Evolutionary conservation across 352 stramenopile species (phyloP).

Genomic region (Phytophthora podocarpi): DNA sequence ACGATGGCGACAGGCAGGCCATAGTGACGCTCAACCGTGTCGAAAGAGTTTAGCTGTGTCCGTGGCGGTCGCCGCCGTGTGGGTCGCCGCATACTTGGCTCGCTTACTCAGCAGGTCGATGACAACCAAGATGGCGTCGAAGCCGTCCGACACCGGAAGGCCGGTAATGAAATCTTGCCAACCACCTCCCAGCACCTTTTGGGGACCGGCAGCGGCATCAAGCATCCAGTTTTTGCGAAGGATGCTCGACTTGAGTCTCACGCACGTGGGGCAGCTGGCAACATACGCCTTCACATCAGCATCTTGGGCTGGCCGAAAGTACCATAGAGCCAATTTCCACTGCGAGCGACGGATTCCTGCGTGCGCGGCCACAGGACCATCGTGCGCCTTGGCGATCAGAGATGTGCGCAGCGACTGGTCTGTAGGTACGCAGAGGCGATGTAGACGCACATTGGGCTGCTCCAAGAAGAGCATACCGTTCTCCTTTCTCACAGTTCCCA

Average conservation of each 20-base stretch:
- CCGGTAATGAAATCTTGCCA: conserved; percentile 6
- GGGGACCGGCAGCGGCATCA: conserved; percentile 8
- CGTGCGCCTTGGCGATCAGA: background rate
- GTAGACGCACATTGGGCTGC: too few relatives aligned
- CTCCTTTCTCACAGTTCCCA: too few relatives aligned
- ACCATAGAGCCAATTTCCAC: background rate
- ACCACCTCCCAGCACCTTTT: conserved; percentile 2
- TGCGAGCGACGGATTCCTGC: conserved; percentile 2
- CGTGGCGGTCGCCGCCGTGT: background rate
- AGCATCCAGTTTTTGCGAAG: too few relatives aligned
- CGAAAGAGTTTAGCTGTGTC: conserved; percentile 1
- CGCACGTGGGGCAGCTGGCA: background rate
- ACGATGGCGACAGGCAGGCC: background rate
- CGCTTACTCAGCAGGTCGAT: conserved; percentile 5
- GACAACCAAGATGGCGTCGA: background rate
- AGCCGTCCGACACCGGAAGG: background rate
- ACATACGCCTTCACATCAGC: conserved; percentile 5
- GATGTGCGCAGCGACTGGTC: background rate
- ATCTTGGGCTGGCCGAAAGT: background rate
- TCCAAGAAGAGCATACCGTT: too few relatives aligned
- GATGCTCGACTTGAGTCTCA: conserved; percentile 1
- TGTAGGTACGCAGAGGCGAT: too few relatives aligned
- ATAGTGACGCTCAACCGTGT: background rate
- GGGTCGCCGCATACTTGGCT: background rate
- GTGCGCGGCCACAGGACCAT: background rate